Base-by-base conservation (phyloP, 305 asterid species). In the Plantago rigida region DNA sequence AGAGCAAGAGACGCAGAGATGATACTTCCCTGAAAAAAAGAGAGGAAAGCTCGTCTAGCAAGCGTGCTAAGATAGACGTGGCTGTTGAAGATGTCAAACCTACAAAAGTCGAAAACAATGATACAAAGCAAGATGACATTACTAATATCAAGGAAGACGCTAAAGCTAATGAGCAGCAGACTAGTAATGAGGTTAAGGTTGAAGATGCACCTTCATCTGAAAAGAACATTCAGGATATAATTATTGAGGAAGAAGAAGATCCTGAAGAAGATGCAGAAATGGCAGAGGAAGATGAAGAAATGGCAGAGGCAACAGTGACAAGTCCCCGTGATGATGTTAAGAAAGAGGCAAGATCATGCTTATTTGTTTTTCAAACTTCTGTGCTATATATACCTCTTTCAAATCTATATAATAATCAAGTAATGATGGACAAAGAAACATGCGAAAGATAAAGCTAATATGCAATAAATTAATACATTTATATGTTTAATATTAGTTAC, bases 231-330 rank as follows among this genome's bases (percentile, higher is more conserved):
- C 77, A 74, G 39, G 75, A 59, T 78, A 79, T 74, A 65, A 60
- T 61, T 9, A 75, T 70, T 39, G 84, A 77, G 60, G 86, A 74
- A 51, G 81, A 77, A 70, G 94, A 83, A 73, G 94, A 82, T 52
- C 84, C 83, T 0, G 87, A 78, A 51, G 95, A 82, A 72, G 83
- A 86, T 68, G 95, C 76, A 74, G 89, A 86, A 73, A 80, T 78
- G 86, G 70, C 72, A 14, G 92, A 86, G 50, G 76, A 74, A 19
- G 67, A 50, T 70, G 75, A 69, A 22, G 75, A 64, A 69, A 71
- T 62, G 17, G 78, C 78, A 52, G 49, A 78, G 19, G 53, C 84
- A 45, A 71, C 78, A 57, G 86, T 73, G 90, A 86, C 73, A n/a
- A 68, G 42, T 71, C 76, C 70, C 19, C 75, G 64, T 69, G 70